phyloP scores from a whole-genome alignment of 2,329 filamentous ascomycete species.

The Pseudogymnoascus sp. region DNA sequence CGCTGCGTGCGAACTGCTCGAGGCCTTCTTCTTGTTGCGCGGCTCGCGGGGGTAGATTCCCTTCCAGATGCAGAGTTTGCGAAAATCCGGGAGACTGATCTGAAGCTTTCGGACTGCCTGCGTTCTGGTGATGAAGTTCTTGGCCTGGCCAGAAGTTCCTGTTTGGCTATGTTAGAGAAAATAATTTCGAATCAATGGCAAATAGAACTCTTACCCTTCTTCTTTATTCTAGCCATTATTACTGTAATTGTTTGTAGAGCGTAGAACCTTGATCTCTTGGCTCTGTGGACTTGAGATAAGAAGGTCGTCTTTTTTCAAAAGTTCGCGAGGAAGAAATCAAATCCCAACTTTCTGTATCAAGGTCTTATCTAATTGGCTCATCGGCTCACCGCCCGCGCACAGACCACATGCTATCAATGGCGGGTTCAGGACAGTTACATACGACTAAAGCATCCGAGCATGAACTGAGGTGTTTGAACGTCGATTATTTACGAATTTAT shows the following conservation, averaged over 20 bases:
- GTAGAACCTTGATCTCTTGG: slow-evolving; percentile 18
- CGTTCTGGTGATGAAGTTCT: slow-evolving; percentile 96
- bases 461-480: background rate
- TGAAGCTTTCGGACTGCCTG: slow-evolving; percentile 97
- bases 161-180: slow-evolving; percentile 10
- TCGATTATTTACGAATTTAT: background rate
- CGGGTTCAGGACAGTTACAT: slow-evolving; percentile 7
- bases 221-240: slow-evolving; percentile 71
- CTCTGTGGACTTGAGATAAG: slow-evolving; percentile 16
- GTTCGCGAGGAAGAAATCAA: slow-evolving; percentile 30
- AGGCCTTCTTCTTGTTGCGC: slow-evolving; percentile 92
- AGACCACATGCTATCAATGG: background rate
- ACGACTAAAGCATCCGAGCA: background rate
- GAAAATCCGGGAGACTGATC: slow-evolving; percentile 92
- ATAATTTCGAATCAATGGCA: slow-evolving; percentile 1
- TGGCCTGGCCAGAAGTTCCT: slow-evolving; percentile 82
- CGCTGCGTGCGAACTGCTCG: slow-evolving; percentile 77
- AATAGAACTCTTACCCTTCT: slow-evolving; percentile 55
- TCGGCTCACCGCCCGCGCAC: slow-evolving; percentile 8
- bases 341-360: slow-evolving; percentile 8
- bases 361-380: slow-evolving; percentile 8
- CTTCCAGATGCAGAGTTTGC: slow-evolving; percentile 98
- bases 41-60: slow-evolving; percentile 98
- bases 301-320: slow-evolving; percentile 21
- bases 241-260: slow-evolving; percentile 24